Conservation (phyloP, 768 basidiomycete genomes). For the Leccinum sublutescens region DNA sequence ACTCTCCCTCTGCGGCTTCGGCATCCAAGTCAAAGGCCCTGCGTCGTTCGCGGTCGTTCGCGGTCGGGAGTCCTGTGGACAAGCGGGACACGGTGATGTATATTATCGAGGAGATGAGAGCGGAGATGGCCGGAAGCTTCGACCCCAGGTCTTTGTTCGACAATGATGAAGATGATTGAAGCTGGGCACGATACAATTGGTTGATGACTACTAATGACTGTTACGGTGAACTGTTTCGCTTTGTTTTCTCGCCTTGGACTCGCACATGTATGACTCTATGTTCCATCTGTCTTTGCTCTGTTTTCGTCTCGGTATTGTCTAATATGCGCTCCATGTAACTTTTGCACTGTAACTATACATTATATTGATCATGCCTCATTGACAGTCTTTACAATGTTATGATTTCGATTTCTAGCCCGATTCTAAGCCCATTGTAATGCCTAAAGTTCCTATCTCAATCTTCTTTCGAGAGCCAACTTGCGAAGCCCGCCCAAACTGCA, state of each 20-base stretch:
- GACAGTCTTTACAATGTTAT: too few relatives aligned
- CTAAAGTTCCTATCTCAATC: too few relatives aligned
- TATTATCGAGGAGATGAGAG: slow-evolving; percentile 20
- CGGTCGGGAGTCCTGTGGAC: slow-evolving; percentile 6
- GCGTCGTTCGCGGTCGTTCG: slow-evolving; percentile 29
- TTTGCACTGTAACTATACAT: neutral
- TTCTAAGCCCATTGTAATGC: neutral
- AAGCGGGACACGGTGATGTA: slow-evolving; percentile 14
- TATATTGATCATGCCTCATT: slow-evolving; percentile 25
- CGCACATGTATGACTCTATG: neutral
- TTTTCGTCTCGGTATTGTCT: neutral
- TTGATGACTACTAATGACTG: neutral
- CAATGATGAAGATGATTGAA: slow-evolving; percentile 8
- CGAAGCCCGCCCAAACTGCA: neutral
- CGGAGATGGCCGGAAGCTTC: slow-evolving; percentile 14
- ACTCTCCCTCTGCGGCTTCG: slow-evolving; percentile 4
- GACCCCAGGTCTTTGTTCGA: slow-evolving; percentile 20
- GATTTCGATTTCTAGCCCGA: too few relatives aligned
- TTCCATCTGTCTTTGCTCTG: neutral
- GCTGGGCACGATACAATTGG: neutral
- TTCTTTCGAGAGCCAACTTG: neutral
- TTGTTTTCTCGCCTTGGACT: neutral
- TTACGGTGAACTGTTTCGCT: neutral
- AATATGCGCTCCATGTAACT: neutral
- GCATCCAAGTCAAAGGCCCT: slow-evolving; percentile 10